Base-by-base conservation (phyloP, 805 yeast genomes). In the Wickerhamia fluorescens region DNA sequence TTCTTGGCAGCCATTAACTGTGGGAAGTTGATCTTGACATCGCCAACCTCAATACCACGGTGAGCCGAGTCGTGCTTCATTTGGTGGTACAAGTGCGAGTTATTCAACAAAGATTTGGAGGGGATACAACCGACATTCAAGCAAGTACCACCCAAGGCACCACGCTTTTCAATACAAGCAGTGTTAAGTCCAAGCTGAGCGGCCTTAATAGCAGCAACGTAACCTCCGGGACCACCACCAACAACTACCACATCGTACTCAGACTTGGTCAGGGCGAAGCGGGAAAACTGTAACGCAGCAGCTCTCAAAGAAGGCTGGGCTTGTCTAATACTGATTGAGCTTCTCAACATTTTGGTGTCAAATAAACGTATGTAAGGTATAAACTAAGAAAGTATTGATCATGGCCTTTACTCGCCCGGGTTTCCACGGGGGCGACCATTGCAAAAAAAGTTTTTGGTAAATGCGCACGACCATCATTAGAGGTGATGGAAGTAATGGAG, bases 171-270 rank as follows among this genome's bases (percentile, higher is more conserved):
- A 43, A 92, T 68, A 73, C 98, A 92, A 20, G 96, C 98, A 31
- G 96, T 86, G 61, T 88, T 79, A 47, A 70, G 73, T 23, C 96
- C 96, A 37, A 88, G 71, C 69, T 92, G 99, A 28, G 98, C 98
- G 36, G 96, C 96, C 62, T 86, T 89, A 60, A 92, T 92, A 51
- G 99, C 98, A 32, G 96, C 97, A 47, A 92, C 92, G 59, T 92
- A 92, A 39, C 99, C 99, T 61, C 97, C 99, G 45, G 99, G 99
- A 35, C 99, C 99, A 49, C 96, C 97, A 45, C 99, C 99, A 52
- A 92, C 82, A 47, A 92, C 85, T 31, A 89, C 94, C 31, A 92
- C 75, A 51, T 92, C 97, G 56, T 85, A 92, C 20, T 18, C 10
- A 10, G 20, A 7, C 41, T 63, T 59, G 37, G 68, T 54, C 17